Conservation (phyloP, 495 filamentous ascomycete species). For the Ramalina peruviana region DNA sequence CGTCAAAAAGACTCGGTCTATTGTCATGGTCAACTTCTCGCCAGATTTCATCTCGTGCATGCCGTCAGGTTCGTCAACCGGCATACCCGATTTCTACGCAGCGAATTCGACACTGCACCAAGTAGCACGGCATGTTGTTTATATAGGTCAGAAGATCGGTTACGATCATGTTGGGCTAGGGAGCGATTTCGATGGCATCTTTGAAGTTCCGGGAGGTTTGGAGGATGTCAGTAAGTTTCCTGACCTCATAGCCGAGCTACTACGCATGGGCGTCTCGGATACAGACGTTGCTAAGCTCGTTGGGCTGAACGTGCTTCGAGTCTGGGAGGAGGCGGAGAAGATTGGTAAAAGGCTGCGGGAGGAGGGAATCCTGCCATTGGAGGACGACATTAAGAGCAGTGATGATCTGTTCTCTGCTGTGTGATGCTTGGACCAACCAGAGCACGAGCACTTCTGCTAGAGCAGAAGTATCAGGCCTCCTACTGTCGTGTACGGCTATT, state of each 20-base stretch:
- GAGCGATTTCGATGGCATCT: constrained; percentile 51
- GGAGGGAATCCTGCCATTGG: constrained; percentile 42
- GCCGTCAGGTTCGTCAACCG: constrained; percentile 29
- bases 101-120: constrained; percentile 60
- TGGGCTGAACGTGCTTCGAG: constrained; percentile 60
- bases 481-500: too few relatives aligned
- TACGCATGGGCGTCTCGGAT: constrained; percentile 53
- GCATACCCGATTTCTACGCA: constrained; percentile 35
- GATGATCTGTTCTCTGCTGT: too few relatives aligned
- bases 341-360: constrained; percentile 49
- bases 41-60: constrained; percentile 61
- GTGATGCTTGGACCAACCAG: too few relatives aligned
- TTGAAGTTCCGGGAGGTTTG: constrained; percentile 30
- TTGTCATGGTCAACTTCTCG: constrained; percentile 49
- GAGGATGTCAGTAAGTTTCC: constrained; percentile 80
- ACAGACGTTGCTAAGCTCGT: constrained; percentile 51
- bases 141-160: constrained; percentile 42
- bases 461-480: too few relatives aligned
- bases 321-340: constrained; percentile 59
- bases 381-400: constrained; percentile 32
- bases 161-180: constrained; percentile 49
- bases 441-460: too few relatives aligned
- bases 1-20: constrained; percentile 37
- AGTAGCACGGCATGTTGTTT: constrained; percentile 53
- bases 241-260: constrained; percentile 58